phyloP scores from a whole-genome alignment of 192 early-diverging fungal genomes.

The Linnemannia elongata region DNA sequence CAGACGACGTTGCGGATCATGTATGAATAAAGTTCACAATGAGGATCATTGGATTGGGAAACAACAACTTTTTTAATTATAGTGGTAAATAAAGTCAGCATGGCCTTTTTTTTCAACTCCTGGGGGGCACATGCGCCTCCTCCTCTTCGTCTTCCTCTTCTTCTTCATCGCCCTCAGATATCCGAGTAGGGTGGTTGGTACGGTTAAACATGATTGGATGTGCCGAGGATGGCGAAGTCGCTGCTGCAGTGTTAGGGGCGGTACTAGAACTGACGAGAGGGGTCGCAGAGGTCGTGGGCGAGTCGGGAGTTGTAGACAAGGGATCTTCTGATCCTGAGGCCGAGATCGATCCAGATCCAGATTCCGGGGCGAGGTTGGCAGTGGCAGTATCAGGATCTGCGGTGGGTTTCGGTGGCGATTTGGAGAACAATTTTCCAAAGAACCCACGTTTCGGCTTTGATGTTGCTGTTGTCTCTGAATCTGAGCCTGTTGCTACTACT shows the following conservation, averaged over 20 bases:
- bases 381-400: not conserved
- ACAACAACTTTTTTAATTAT: no score
- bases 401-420: not conserved
- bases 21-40: no score
- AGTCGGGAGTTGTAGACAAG: not conserved
- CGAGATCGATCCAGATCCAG: not conserved
- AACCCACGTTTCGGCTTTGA: not conserved
- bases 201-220: conserved; percentile 18
- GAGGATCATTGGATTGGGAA: no score
- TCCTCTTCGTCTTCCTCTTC: conserved; percentile 36
- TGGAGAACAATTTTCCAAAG: not conserved
- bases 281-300: conserved; percentile 1
- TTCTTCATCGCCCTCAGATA: conserved; percentile 53
- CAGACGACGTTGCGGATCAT: no score
- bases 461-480: no score
- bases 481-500: not conserved
- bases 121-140: not conserved
- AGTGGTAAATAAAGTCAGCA: not conserved
- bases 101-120: not conserved
- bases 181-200: conserved; percentile 48
- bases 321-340: not conserved
- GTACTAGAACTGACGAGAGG: not conserved
- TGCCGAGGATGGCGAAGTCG: not conserved
- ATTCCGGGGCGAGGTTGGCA: not conserved
- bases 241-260: no score